Conservation (phyloP, 2,329 filamentous ascomycete species). For the Fusarium musae region DNA sequence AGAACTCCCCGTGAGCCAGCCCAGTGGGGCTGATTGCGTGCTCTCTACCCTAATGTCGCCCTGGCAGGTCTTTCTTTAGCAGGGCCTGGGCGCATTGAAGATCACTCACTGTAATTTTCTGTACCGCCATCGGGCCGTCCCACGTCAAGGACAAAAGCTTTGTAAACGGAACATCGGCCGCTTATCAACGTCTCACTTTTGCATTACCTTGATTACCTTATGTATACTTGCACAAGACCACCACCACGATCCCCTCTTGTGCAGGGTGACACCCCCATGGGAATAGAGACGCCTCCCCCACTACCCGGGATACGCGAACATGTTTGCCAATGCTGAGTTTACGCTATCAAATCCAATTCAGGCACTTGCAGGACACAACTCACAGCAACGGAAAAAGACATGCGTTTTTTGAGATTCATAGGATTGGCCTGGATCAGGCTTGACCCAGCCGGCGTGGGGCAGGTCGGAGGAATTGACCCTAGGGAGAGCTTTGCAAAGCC, state of each 20-base stretch:
- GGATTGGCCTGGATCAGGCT: conserved; percentile 28
- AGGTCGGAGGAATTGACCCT: conserved; percentile 25
- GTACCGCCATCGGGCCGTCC: conserved; percentile 10
- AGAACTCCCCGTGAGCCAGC: conserved; percentile 37
- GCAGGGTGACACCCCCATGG: conserved; percentile 15
- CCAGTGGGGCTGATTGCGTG: conserved; percentile 39
- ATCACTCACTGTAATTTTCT: conserved; percentile 4
- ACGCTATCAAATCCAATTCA: conserved; percentile 34
- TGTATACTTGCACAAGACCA: conserved; percentile 1
- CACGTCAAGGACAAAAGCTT: neutral
- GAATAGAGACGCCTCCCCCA: conserved; percentile 18
- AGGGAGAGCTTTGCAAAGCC: conserved; percentile 12
- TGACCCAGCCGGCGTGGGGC: conserved; percentile 27
- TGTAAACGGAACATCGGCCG: conserved; percentile 16
- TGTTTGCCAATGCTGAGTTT: conserved; percentile 34
- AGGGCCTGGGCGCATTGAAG: conserved; percentile 15
- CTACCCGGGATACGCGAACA: conserved; percentile 31
- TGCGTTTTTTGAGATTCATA: conserved; percentile 3
- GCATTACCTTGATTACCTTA: neutral
- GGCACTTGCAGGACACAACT: conserved; percentile 24
- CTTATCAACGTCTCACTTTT: conserved; percentile 19
- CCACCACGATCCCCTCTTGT: conserved; percentile 20
- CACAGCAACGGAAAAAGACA: conserved; percentile 18
- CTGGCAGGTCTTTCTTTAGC: conserved; percentile 17
- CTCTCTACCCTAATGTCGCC: conserved; percentile 12